phyloP scores from a whole-genome alignment of 768 basidiomycete genomes.

The Tephrocybe sp. region DNA sequence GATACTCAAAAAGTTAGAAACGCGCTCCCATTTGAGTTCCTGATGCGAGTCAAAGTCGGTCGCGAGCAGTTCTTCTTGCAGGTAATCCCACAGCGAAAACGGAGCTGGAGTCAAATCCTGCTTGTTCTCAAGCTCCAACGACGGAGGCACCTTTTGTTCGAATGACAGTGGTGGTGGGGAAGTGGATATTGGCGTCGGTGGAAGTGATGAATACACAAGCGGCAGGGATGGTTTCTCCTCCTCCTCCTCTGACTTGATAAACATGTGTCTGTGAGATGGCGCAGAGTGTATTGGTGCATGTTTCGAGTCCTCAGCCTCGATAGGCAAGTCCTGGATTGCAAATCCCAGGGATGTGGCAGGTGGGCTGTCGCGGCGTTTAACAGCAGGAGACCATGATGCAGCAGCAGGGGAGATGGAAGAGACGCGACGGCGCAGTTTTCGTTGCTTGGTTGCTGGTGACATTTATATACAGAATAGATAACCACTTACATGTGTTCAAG shows the following conservation, averaged over 20 bases:
- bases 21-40: conserved; percentile 93
- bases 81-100: conserved; percentile 91
- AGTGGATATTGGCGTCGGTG: conserved; percentile 64
- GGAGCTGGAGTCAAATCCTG: conserved; percentile 31
- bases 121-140: conserved; percentile 26
- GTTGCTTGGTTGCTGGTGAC: too few relatives aligned
- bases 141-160: conserved; percentile 25
- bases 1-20: conserved; percentile 92
- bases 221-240: conserved; percentile 28
- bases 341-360: conserved; percentile 19
- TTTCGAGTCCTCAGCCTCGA: conserved; percentile 25
- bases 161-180: conserved; percentile 37
- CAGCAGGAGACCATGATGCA: background rate
- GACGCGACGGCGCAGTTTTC: too few relatives aligned
- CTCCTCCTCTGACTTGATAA: conserved; percentile 16
- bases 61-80: conserved; percentile 82
- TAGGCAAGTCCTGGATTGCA: conserved; percentile 20
- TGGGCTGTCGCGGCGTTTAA: conserved; percentile 25
- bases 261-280: conserved; percentile 16
- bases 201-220: conserved; percentile 68
- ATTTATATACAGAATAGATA: too few relatives aligned
- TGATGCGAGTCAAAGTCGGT: conserved; percentile 96
- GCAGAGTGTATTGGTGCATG: conserved; percentile 14
- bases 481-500: too few relatives aligned
- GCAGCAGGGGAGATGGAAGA: too few relatives aligned